phyloP scores from a whole-genome alignment of 495 filamentous ascomycete genomes.

The Podospora comata region DNA sequence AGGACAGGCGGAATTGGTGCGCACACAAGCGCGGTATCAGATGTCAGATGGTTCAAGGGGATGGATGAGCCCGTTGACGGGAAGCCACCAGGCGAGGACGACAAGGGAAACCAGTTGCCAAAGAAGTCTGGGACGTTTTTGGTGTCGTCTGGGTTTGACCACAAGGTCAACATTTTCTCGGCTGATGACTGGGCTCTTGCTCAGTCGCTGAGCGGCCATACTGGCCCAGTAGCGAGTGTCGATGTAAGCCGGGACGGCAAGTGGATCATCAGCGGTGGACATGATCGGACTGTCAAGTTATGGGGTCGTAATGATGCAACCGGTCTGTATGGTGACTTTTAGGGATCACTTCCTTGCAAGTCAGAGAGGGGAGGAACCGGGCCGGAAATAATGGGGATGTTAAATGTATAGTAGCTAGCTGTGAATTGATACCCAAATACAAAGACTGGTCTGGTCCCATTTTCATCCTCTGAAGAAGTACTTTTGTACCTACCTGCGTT shows the following conservation, averaged over 20 bases:
- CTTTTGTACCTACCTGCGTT: not conserved
- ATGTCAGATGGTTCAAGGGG: constrained; percentile 92
- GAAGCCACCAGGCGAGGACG: constrained; percentile 55
- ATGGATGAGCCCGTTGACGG: constrained; percentile 60
- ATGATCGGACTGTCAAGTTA: constrained; percentile 92
- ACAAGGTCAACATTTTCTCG: constrained; percentile 91
- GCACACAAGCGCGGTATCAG: constrained; percentile 86
- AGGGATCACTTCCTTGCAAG: not conserved
- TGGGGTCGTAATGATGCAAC: constrained; percentile 84
- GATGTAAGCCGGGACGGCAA: constrained; percentile 80
- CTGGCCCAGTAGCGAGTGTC: constrained; percentile 82
- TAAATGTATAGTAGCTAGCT: not conserved
- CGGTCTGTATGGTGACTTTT: constrained; percentile 36
- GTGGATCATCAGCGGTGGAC: constrained; percentile 91
- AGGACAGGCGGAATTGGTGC: constrained; percentile 82
- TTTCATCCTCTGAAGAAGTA: not conserved
- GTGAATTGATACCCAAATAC: not conserved
- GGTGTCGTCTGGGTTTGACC: constrained; percentile 87
- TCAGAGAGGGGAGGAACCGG: not conserved
- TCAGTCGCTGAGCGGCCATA: constrained; percentile 84
- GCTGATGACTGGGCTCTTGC: constrained; percentile 93
- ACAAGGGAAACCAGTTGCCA: constrained; percentile 58
- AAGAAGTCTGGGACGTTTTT: constrained; percentile 83
- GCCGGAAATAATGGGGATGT: too few relatives aligned
- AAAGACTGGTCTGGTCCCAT: not conserved